Conservation (phyloP, 2,329 filamentous ascomycete species). For the Xylariaceae sp. region DNA sequence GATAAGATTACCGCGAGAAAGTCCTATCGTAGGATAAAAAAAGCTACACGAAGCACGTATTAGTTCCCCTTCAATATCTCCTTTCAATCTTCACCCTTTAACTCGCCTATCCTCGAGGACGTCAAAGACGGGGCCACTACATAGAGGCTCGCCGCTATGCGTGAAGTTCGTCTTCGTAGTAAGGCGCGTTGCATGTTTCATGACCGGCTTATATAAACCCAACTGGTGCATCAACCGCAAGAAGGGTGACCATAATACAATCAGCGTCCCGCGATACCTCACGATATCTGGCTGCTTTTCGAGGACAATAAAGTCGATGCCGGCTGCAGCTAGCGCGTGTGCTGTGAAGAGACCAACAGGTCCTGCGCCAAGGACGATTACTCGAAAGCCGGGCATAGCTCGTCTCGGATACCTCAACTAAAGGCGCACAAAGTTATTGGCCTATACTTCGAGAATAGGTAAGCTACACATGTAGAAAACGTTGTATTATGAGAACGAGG, state of each 20-base stretch:
- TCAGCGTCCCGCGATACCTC: conserved; percentile 39
- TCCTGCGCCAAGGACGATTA: conserved; percentile 31
- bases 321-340: conserved; percentile 28
- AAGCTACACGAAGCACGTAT: conserved; percentile 13
- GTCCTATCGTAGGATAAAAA: conserved; percentile 21
- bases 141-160: conserved; percentile 8
- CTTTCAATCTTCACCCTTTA: neutral
- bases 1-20: conserved; percentile 32
- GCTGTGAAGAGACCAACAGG: conserved; percentile 34
- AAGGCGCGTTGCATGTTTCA: conserved; percentile 8
- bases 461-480: neutral
- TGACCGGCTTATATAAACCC: conserved; percentile 32
- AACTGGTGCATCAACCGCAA: conserved; percentile 43
- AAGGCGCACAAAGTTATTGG: neutral
- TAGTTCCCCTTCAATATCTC: neutral
- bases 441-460: neutral
- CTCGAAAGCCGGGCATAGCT: conserved; percentile 25
- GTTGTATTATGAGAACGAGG: neutral
- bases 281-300: conserved; percentile 39
- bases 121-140: neutral
- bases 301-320: conserved; percentile 45
- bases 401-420: neutral
- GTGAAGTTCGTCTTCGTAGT: conserved; percentile 20
- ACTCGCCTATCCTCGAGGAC: conserved; percentile 22
- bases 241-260: conserved; percentile 38